Conservation (phyloP, 164 flowering plant species). For the grape (Vitis vinifera) region DNA sequence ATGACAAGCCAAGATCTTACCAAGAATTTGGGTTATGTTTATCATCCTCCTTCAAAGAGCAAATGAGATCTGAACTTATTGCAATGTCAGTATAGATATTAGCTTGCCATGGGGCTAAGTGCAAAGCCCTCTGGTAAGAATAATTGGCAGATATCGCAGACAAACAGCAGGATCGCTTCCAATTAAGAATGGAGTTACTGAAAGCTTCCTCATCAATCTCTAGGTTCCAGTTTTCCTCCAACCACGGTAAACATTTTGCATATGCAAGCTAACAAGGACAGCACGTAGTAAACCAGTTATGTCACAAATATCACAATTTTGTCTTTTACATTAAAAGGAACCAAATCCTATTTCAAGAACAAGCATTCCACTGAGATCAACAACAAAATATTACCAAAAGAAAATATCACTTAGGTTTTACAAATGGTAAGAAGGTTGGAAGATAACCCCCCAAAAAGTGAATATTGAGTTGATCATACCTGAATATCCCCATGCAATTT, state of each 20-base stretch:
- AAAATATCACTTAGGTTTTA: not conserved
- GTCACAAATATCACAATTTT: not conserved
- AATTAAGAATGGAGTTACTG: constrained; percentile 47
- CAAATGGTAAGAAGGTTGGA: too few relatives aligned
- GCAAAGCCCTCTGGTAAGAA: constrained; percentile 88
- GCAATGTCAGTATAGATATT: constrained; percentile 81
- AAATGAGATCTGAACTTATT: constrained; percentile 54
- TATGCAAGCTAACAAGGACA: constrained; percentile 51
- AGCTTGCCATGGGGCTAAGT: constrained; percentile 91
- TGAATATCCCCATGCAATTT: constrained; percentile 71
- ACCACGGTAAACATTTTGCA: constrained; percentile 88
- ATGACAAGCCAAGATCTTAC: constrained; percentile 31
- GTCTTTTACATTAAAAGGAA: not conserved
- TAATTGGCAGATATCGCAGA: constrained; percentile 61
- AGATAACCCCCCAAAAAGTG: not conserved
- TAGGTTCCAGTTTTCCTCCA: constrained; percentile 24
- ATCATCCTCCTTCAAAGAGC: constrained; percentile 34
- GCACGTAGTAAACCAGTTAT: constrained; percentile 6
- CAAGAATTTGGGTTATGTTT: constrained; percentile 37
- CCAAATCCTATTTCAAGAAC: too few relatives aligned
- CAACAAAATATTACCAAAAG: not conserved
- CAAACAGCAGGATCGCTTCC: constrained; percentile 53
- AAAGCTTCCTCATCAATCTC: constrained; percentile 46
- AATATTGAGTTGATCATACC: constrained; percentile 28
- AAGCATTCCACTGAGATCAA: too few relatives aligned